These are phyloP conservation scores for Delonix regia DNA, from an alignment of 306 rosid genomes.

Conservation along the genomic window DNA sequence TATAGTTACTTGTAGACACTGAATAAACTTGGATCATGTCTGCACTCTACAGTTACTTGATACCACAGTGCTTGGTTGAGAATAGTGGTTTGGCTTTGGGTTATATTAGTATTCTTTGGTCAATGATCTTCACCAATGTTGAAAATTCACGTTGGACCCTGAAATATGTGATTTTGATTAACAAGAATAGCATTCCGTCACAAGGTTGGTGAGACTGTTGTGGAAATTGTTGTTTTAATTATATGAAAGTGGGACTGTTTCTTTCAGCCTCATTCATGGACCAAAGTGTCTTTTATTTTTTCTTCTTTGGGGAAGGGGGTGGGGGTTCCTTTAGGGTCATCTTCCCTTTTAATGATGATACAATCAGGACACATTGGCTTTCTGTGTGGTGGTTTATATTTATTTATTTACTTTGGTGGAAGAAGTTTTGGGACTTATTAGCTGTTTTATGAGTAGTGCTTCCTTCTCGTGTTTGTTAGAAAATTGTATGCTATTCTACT, in stretches of 20 bases:
- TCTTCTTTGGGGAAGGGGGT: too few species aligned
- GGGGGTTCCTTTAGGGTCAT: neutral
- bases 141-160: neutral
- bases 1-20: constrained; percentile 20
- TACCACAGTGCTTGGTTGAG: neutral
- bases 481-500: neutral
- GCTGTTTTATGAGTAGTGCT: neutral
- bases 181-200: neutral
- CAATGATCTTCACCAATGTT: neutral
- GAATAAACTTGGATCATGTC: constrained; percentile 3
- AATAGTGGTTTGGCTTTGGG: neutral
- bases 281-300: neutral
- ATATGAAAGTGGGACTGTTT: neutral
- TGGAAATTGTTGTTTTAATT: neutral
- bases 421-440: neutral
- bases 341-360: constrained; percentile 22
- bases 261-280: neutral
- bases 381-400: neutral
- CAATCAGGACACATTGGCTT: neutral
- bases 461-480: neutral
- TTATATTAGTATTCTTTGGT: constrained; percentile 2
- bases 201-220: neutral
- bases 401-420: neutral
- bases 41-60: neutral
- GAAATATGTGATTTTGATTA: neutral